Base-by-base conservation (phyloP, 2,329 filamentous ascomycete genomes). In the Neobulgaria alba region DNA sequence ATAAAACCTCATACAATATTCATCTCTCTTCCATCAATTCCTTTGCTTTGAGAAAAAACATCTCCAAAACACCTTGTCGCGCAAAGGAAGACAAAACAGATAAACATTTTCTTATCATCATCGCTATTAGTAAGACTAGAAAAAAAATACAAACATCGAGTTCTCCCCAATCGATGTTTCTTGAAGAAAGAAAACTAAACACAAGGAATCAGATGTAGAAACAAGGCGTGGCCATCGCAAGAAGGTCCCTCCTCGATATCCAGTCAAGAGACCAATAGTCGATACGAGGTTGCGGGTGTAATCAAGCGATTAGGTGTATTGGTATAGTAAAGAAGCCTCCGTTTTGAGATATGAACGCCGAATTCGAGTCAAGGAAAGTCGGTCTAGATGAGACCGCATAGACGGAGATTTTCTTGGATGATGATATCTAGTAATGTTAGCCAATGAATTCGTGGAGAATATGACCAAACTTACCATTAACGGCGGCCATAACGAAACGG, bases 401-500 rank as follows among this genome's bases (percentile, higher is more conserved):
- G 77, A 65, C 92, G 84, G 52, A 98, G 79, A 70, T 98, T 98
- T 70, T 96, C 92, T 72, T 98, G 92, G 65, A 98, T 98, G 69
- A 98, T 98, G 65, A 98, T 98, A 69, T 98, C 92, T 95, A 53
- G 2, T 17, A 18, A 10, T 19, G 57, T 82, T 67, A 79, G 69
- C 41, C 17, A 16, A 31, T 17, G 18, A 15, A n/a, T n/a, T 5
- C 18, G n/a, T n/a, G 9, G 19, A 23, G 23, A 14, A 10, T 14
- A 15, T 34, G 16, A 20, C 10, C 5, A 10, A 42, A 39, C 42
- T 59, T 75, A 95, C 89, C 89, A 69, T 98, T 98, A 61, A 98
- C 92, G 54, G 92, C 92, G 48, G 90, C 89, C 92, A 98, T 98
- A 67, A 98, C 92, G 73, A 98, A 96, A 61, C 92, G 82, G 58